A percentile compares a stretch with the other conserved stretches of the same genome.
These are phyloP conservation scores for Beauveria sp. DNA, from an alignment of 2,329 filamentous ascomycete species.

Conservation along the genomic window DNA sequence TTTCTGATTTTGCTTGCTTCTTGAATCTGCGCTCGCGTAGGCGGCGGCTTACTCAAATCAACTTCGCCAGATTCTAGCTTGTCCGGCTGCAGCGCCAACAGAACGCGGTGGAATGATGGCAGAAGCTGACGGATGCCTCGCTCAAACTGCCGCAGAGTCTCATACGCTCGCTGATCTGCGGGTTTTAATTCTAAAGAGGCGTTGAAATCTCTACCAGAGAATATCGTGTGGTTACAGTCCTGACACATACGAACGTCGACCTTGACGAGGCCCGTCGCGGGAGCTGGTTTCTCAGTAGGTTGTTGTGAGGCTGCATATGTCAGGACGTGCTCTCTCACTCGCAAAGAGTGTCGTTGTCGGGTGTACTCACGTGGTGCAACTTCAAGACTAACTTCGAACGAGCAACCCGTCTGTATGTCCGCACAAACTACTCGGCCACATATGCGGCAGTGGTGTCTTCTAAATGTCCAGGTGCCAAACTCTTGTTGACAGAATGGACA, in stretches of 20 bases:
- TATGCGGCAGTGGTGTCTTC: slow-evolving; percentile 88
- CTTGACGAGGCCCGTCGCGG: slow-evolving; percentile 44
- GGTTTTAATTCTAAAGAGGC: slow-evolving; percentile 61
- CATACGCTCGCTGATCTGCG: slow-evolving; percentile 71
- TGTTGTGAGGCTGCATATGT: slow-evolving; percentile 24
- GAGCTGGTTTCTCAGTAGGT: slow-evolving; percentile 35
- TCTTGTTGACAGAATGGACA: slow-evolving; percentile 97
- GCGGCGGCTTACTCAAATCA: slow-evolving; percentile 33
- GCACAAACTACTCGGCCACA: slow-evolving; percentile 92
- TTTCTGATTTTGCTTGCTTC: slow-evolving; percentile 88
- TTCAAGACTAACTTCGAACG: slow-evolving; percentile 72
- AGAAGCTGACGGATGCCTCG: slow-evolving; percentile 74
- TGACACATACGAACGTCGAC: slow-evolving; percentile 88
- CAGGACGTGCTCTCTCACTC: slow-evolving; percentile 3
- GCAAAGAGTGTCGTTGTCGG: neutral
- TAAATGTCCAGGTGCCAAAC: slow-evolving; percentile 86
- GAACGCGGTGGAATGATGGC: slow-evolving; percentile 73
- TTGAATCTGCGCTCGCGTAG: slow-evolving; percentile 60
- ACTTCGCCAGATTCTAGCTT: slow-evolving; percentile 29
- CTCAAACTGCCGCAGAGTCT: slow-evolving; percentile 79
- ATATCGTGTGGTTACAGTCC: slow-evolving; percentile 63
- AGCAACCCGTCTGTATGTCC: slow-evolving; percentile 77
- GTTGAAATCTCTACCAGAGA: slow-evolving; percentile 66
- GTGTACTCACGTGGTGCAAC: slow-evolving; percentile 46
- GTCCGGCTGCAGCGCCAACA: slow-evolving; percentile 60